Percentiles rank a stretch among this genome's conserved stretches.
These are phyloP conservation scores for Peniophora sp. DNA, from an alignment of 1,284 basidiomycete genomes.

Conservation along the genomic window DNA sequence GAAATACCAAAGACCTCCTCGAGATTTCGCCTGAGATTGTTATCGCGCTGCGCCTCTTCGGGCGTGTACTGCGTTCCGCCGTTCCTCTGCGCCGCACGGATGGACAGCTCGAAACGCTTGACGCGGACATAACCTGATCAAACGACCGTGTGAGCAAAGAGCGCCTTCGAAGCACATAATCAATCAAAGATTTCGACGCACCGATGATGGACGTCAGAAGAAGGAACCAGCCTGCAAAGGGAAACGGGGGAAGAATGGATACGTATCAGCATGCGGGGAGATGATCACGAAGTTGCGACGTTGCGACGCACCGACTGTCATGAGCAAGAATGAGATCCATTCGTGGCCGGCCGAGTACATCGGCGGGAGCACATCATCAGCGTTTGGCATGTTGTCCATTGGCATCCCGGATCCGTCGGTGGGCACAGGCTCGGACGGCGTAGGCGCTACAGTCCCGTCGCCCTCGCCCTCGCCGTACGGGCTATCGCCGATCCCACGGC, in stretches of 20 bases:
- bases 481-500: constrained; percentile 1
- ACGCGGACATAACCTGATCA: constrained; percentile 64
- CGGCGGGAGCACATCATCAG: constrained; percentile 1
- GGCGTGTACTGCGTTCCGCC: constrained; percentile 24
- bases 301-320: constrained; percentile 65
- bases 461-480: constrained; percentile 15
- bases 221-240: constrained; percentile 78
- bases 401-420: constrained; percentile 4
- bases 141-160: neutral
- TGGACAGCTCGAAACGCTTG: constrained; percentile 69
- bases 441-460: constrained; percentile 11
- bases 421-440: constrained; percentile 3
- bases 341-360: constrained; percentile 19
- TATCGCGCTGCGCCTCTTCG: constrained; percentile 39
- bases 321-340: constrained; percentile 86
- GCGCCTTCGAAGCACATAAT: neutral
- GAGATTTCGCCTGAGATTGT: constrained; percentile 37
- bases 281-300: constrained; percentile 1
- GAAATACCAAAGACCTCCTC: constrained; percentile 39
- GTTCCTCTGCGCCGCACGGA: constrained; percentile 34
- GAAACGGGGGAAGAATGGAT: neutral
- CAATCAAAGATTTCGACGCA: neutral
- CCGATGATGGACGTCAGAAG: constrained; percentile 68
- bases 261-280: neutral
- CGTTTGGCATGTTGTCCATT: constrained; percentile 6